phyloP scores from a whole-genome alignment of 1,284 basidiomycete genomes.

The Irpex sp. region DNA sequence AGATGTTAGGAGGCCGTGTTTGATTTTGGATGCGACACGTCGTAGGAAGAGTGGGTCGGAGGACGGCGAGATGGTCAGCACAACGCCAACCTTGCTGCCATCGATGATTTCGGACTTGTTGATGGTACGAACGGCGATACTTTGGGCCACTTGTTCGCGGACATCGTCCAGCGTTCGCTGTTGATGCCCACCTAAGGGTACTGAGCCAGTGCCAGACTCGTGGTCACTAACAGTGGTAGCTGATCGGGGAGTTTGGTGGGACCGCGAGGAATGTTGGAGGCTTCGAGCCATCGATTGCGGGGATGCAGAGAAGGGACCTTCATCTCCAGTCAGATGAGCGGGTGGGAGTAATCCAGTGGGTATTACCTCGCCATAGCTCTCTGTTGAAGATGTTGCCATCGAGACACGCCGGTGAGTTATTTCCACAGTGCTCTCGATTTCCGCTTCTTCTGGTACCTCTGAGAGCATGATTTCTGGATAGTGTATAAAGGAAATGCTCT shows the following conservation, averaged over 20 bases:
- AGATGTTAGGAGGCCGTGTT: constrained; percentile 32
- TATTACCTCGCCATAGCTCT: neutral
- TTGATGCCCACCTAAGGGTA: constrained; percentile 1
- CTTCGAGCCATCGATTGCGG: neutral
- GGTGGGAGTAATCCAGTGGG: neutral
- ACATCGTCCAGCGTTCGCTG: constrained; percentile 55
- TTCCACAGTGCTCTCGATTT: no score
- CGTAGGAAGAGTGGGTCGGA: constrained; percentile 52
- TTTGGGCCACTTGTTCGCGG: constrained; percentile 56
- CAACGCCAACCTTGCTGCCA: constrained; percentile 52
- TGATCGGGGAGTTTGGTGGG: neutral
- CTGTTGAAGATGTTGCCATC: neutral
- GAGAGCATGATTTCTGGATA: neutral
- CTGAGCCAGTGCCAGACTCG: neutral
- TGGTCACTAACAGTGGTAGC: neutral
- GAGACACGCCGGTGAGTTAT: neutral
- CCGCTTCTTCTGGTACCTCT: neutral
- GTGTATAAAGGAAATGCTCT: no score
- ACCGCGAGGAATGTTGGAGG: neutral
- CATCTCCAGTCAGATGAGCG: neutral
- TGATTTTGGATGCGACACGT: constrained; percentile 45
- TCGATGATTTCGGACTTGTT: constrained; percentile 45
- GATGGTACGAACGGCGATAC: constrained; percentile 53
- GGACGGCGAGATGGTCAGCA: constrained; percentile 50
- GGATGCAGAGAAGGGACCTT: neutral